These are phyloP conservation scores for Xylaria sp. DNA, from an alignment of 2,329 filamentous ascomycete genomes.

Conservation along the genomic window DNA sequence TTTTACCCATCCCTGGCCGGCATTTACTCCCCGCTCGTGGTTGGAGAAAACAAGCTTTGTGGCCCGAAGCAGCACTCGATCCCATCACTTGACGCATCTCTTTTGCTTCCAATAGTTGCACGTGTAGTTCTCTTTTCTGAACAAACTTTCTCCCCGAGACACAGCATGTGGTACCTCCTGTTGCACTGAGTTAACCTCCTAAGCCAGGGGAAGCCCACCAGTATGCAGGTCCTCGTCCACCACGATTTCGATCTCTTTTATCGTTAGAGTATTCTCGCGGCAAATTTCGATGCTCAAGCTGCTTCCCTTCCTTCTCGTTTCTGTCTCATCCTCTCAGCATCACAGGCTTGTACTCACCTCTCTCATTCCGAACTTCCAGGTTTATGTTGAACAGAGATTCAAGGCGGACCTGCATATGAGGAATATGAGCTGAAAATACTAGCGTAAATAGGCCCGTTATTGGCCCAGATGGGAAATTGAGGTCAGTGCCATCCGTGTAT, in stretches of 20 bases:
- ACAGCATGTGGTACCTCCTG: background rate
- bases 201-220: background rate
- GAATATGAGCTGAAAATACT: slow-evolving; percentile 19
- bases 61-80: background rate
- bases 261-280: background rate
- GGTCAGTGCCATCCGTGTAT: background rate
- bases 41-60: slow-evolving; percentile 19
- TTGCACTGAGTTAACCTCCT: background rate
- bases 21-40: slow-evolving; percentile 4
- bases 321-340: background rate
- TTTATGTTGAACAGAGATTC: background rate
- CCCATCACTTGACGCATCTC: slow-evolving; percentile 14
- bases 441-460: slow-evolving; percentile 3
- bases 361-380: background rate
- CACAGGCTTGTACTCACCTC: too few relatives aligned
- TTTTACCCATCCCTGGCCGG: background rate
- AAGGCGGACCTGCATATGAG: slow-evolving; percentile 6
- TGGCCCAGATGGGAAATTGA: slow-evolving; percentile 20
- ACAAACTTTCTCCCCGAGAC: background rate
- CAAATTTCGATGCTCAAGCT: background rate
- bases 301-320: background rate
- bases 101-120: background rate
- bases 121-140: background rate
- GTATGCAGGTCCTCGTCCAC: background rate
- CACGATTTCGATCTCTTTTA: background rate